Evolutionary conservation across 306 rosid genomes (phyloP).

Genomic region (Citrullus colocynthis): DNA sequence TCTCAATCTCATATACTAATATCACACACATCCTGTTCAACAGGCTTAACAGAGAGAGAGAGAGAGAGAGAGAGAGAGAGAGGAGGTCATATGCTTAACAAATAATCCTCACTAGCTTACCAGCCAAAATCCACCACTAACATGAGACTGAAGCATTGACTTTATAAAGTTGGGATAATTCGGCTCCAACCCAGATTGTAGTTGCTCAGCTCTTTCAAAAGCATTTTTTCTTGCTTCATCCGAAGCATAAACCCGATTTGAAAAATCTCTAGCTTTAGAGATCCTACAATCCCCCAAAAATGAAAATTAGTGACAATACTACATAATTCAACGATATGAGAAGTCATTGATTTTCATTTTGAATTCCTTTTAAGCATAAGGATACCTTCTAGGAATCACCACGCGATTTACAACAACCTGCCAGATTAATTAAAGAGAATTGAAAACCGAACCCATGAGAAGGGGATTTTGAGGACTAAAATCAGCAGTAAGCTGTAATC

Average conservation of each 20-base stretch:
- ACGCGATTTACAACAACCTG: conserved; percentile 40
- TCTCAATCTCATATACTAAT: neutral
- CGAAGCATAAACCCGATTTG: conserved; percentile 49
- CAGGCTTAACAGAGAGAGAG: neutral
- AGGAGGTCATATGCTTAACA: neutral
- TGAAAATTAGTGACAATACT: neutral
- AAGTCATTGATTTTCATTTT: neutral
- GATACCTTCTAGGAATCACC: conserved; percentile 37
- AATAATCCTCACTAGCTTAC: conserved; percentile 18
- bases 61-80: neutral
- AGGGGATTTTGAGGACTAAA: neutral
- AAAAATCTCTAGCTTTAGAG: conserved; percentile 36
- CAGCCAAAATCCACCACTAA: conserved; percentile 90
- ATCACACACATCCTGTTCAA: neutral
- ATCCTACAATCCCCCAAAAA: neutral
- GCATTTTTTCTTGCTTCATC: conserved; percentile 48
- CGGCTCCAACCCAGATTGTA: conserved; percentile 27
- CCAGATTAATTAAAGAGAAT: neutral
- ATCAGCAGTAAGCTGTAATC: neutral
- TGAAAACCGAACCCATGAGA: neutral
- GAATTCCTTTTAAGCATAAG: neutral
- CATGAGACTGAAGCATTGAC: conserved; percentile 76
- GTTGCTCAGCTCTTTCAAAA: conserved; percentile 37
- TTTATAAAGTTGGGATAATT: conserved; percentile 36
- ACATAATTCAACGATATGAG: neutral